These are phyloP conservation scores for Alternaria ventricosa DNA, from an alignment of 2,329 filamentous ascomycete genomes.

Conservation along the genomic window DNA sequence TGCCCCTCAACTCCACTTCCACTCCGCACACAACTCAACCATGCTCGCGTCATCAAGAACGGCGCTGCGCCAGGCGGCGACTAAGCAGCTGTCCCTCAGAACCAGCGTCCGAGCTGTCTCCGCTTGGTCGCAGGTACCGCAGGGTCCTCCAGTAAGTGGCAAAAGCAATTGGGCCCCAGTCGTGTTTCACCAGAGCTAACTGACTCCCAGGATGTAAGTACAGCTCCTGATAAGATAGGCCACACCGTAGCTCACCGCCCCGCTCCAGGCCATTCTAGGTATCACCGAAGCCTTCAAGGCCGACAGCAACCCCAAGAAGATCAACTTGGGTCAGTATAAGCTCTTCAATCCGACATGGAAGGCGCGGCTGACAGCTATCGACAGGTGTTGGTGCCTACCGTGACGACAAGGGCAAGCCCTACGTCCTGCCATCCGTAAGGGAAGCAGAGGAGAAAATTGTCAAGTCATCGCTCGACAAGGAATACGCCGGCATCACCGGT, in stretches of 20 bases:
- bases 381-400: conserved; percentile 95
- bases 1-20: conserved; percentile 7
- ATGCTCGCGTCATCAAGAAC: conserved; percentile 49
- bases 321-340: conserved; percentile 79
- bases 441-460: conserved; percentile 88
- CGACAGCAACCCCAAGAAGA: conserved; percentile 91
- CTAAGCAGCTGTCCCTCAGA: conserved; percentile 43
- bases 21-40: conserved; percentile 20
- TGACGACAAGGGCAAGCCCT: conserved; percentile 97
- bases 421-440: conserved; percentile 92
- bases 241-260: conserved; percentile 25
- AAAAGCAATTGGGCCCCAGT: conserved; percentile 14
- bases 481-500: conserved; percentile 97
- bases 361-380: conserved; percentile 25
- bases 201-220: conserved; percentile 46
- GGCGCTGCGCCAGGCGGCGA: conserved; percentile 47
- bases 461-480: conserved; percentile 82
- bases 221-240: background rate
- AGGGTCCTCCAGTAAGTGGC: conserved; percentile 86
- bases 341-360: background rate
- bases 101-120: conserved; percentile 69
- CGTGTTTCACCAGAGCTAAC: conserved; percentile 24
- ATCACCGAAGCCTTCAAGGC: conserved; percentile 99
- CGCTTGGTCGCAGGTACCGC: conserved; percentile 87
- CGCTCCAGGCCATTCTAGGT: conserved; percentile 74